Evolutionary conservation across 352 stramenopile genomes (phyloP).

Genomic region (Thalassiosira pacifica): DNA sequence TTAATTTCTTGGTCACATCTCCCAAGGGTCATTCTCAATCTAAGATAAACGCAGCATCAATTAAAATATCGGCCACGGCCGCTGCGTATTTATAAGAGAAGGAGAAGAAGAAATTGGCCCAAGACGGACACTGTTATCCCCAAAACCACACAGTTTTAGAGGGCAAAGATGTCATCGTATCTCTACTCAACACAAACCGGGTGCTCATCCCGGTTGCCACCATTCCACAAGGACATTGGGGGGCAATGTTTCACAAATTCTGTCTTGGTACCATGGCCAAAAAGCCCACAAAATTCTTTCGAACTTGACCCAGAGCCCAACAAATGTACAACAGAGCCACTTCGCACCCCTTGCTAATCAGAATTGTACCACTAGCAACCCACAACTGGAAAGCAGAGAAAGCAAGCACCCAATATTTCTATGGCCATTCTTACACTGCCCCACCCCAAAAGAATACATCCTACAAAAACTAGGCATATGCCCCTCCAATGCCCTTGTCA

Average conservation of each 20-base stretch:
- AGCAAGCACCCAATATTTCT: background rate
- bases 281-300: background rate
- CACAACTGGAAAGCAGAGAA: background rate
- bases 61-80: background rate
- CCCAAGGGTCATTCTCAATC: background rate
- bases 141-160: background rate
- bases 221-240: background rate
- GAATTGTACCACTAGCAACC: background rate
- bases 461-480: constrained; percentile 11
- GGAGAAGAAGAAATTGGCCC: background rate
- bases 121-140: background rate
- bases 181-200: background rate
- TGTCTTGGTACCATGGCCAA: background rate
- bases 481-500: background rate
- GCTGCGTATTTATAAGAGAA: background rate
- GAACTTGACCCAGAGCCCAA: background rate
- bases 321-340: background rate
- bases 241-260: background rate
- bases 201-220: background rate
- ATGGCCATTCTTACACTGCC: constrained; percentile 6
- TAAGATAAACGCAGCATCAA: background rate
- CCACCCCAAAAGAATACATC: background rate
- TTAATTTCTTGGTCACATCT: background rate
- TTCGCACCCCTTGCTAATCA: background rate
- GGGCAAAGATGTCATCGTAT: background rate